Evolutionary conservation across 257 asterid genomes (phyloP).

Genomic region (Pogostemon cablin): DNA sequence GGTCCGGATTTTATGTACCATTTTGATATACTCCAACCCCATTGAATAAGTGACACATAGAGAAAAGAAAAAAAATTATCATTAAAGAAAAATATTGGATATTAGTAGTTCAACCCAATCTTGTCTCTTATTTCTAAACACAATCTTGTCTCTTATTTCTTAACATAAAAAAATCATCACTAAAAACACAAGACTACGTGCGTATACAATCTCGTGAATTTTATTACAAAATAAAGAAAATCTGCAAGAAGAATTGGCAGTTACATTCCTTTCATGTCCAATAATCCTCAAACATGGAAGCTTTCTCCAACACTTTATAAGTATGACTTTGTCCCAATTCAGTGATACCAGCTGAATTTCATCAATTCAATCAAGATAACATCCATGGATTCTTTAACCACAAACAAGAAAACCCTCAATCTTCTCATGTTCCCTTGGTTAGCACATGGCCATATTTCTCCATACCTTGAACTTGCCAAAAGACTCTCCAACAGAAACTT

Average conservation of each 20-base stretch:
- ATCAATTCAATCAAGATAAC: not conserved
- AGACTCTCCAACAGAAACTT: slow-evolving; percentile 39
- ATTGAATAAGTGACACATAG: too few relatives aligned
- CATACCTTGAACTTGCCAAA: slow-evolving; percentile 49
- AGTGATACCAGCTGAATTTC: not conserved
- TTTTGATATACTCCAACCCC: too few relatives aligned
- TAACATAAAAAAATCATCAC: too few relatives aligned
- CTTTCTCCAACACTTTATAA: slow-evolving; percentile 23
- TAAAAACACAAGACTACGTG: too few relatives aligned
- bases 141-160: too few relatives aligned
- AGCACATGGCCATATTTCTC: slow-evolving; percentile 49
- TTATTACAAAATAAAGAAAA: not conserved
- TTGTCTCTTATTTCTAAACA: too few relatives aligned
- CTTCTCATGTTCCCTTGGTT: slow-evolving; percentile 49
- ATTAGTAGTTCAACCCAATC: too few relatives aligned
- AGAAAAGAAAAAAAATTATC: too few relatives aligned
- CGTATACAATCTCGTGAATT: too few relatives aligned
- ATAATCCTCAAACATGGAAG: not conserved
- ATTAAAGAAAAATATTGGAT: too few relatives aligned
- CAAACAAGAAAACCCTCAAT: not conserved
- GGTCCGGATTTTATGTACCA: too few relatives aligned
- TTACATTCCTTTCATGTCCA: not conserved
- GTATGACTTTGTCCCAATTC: not conserved
- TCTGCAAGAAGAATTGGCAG: not conserved
- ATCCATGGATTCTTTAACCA: slow-evolving; percentile 31